Percentiles rank a stretch among this genome's conserved stretches.
Evolutionary conservation across 345 rosid species (phyloP).

Genomic region (Eucalyptus erythrocorys): DNA sequence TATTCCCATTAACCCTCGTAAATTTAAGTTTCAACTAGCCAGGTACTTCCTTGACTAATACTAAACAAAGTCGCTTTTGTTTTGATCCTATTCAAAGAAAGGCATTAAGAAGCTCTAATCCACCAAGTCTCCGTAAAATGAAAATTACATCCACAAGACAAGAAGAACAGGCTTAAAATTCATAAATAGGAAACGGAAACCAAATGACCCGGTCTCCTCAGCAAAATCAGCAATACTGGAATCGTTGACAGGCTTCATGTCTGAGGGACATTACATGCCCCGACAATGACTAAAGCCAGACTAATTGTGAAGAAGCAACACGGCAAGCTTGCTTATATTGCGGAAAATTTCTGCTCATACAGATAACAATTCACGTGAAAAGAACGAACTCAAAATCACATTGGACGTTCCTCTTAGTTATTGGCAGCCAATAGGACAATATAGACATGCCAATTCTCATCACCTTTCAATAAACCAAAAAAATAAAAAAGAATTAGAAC

Average conservation of each 20-base stretch:
- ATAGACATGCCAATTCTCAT: neutral
- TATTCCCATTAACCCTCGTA: neutral
- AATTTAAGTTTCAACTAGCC: neutral
- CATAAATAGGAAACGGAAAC: neutral
- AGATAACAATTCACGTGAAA: neutral
- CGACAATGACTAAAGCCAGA: neutral
- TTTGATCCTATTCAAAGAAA: neutral
- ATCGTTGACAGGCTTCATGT: neutral
- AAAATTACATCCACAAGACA: neutral
- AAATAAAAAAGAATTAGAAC: neutral
- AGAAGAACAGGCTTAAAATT: neutral
- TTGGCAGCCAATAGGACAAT: neutral
- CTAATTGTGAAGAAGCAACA: neutral
- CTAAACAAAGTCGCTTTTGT: neutral
- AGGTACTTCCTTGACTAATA: neutral
- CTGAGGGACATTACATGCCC: neutral
- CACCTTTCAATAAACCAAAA: neutral
- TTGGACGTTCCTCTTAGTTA: neutral
- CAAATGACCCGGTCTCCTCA: neutral
- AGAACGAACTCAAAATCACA: neutral
- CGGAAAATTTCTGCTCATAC: neutral
- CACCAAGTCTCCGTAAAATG: neutral
- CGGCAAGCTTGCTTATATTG: neutral
- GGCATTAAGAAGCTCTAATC: neutral
- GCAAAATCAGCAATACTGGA: neutral